Evolutionary conservation across 2,329 filamentous ascomycete genomes (phyloP).

Genomic region (Colletotrichum caudatum): DNA sequence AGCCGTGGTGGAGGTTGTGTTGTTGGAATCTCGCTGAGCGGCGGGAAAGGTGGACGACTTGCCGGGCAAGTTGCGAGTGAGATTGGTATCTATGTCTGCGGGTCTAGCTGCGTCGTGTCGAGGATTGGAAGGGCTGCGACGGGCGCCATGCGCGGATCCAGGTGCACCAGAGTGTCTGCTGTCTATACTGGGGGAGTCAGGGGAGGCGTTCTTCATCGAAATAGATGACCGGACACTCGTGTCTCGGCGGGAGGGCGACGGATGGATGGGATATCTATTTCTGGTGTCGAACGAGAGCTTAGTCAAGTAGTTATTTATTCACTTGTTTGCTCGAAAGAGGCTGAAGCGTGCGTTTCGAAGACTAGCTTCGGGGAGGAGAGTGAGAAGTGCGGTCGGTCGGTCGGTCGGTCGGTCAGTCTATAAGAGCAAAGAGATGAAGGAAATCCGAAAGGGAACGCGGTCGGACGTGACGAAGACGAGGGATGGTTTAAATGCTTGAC

Average conservation of each 20-base stretch:
- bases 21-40: slow-evolving; percentile 40
- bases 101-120: slow-evolving; percentile 53
- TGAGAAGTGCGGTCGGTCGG: not conserved
- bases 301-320: not conserved
- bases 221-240: slow-evolving; percentile 48
- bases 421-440: slow-evolving; percentile 26
- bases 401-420: not conserved
- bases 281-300: not conserved
- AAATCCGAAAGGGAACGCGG: slow-evolving; percentile 15
- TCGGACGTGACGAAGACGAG: slow-evolving; percentile 30
- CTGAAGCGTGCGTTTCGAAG: slow-evolving; percentile 17
- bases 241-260: slow-evolving; percentile 31
- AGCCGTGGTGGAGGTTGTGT: slow-evolving; percentile 38
- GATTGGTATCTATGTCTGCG: slow-evolving; percentile 39
- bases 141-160: slow-evolving; percentile 67
- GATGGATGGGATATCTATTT: not conserved
- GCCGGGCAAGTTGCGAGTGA: slow-evolving; percentile 8
- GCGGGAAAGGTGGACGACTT: slow-evolving; percentile 37
- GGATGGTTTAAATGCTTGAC: slow-evolving; percentile 31
- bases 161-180: slow-evolving; percentile 67
- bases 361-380: slow-evolving; percentile 27
- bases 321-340: not conserved
- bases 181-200: slow-evolving; percentile 66
- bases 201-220: slow-evolving; percentile 73
- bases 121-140: slow-evolving; percentile 50